Conservation (phyloP, 805 yeast genomes). For the Saturnispora silvae region DNA sequence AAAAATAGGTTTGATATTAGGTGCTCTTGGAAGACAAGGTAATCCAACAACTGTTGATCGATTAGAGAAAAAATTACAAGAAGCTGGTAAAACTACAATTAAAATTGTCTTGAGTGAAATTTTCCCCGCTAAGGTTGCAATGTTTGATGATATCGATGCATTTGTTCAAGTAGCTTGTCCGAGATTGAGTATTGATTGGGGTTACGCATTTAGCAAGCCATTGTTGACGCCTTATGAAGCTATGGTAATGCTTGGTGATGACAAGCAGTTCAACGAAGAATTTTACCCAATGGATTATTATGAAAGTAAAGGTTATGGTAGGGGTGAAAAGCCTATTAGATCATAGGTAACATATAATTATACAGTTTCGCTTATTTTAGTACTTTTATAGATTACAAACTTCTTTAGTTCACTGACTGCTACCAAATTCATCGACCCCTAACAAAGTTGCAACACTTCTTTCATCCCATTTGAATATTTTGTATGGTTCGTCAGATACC, state of each 20-base stretch:
- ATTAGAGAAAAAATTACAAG: conserved; percentile 43
- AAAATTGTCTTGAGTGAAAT: conserved; percentile 84
- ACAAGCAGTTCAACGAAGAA: conserved; percentile 48
- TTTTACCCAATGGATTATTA: conserved; percentile 96
- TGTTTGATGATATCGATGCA: conserved; percentile 89
- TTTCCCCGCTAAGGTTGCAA: conserved; percentile 82
- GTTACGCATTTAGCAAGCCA: conserved; percentile 91
- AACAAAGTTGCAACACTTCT: conserved; percentile 55
- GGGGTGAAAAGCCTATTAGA: conserved; percentile 62
- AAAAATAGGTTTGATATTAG: conserved; percentile 75
- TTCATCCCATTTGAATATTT: conserved; percentile 42
- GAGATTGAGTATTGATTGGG: conserved; percentile 94
- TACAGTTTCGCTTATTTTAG: background rate
- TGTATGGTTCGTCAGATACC: conserved; percentile 14
- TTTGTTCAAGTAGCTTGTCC: conserved; percentile 98
- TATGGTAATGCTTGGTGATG: conserved; percentile 75
- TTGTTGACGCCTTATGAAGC: conserved; percentile 92
- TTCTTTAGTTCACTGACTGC: conserved; percentile 7
- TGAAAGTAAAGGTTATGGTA: conserved; percentile 79
- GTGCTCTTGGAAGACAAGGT: conserved; percentile 95
- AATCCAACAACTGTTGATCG: conserved; percentile 64
- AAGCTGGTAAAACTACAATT: conserved; percentile 56
- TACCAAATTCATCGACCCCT: conserved; percentile 44
- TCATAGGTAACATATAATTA: background rate
- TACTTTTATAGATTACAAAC: background rate